A percentile compares a stretch with the other conserved stretches of the same genome.
Evolutionary conservation across 108 stramenopile species (phyloP).

Genomic region (Bacterosira constricta): DNA sequence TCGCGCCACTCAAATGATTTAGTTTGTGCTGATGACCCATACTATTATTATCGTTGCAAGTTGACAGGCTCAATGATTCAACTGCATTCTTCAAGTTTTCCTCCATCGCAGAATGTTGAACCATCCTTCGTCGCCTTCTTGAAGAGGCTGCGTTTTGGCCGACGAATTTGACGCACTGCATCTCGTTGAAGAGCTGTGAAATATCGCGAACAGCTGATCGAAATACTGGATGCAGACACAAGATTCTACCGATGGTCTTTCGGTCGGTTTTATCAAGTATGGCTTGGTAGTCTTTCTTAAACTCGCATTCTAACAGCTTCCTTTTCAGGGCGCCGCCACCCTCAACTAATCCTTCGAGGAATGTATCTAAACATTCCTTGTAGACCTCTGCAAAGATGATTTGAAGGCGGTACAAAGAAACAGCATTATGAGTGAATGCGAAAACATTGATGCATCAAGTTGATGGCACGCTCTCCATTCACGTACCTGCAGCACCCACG

Average conservation of each 20-base stretch:
- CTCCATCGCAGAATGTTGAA: not conserved
- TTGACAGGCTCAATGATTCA: not conserved
- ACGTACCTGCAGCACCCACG: conserved; percentile 9
- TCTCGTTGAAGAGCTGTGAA: conserved; percentile 2
- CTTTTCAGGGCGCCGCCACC: not conserved
- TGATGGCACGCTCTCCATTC: too few species aligned
- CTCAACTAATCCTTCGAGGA: conserved; percentile 10
- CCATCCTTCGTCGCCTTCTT: conserved; percentile 7
- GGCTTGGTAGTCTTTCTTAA: too few species aligned
- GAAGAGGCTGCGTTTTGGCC: conserved; percentile 21
- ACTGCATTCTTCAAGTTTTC: conserved; percentile 18
- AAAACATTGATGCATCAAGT: not conserved
- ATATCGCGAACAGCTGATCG: not conserved
- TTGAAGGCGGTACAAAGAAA: too few species aligned
- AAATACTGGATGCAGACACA: not conserved
- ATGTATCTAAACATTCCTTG: conserved; percentile 15
- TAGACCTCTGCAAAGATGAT: not conserved
- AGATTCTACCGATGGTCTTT: not conserved
- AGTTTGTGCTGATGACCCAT: not conserved
- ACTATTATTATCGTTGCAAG: not conserved
- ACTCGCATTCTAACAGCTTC: not conserved
- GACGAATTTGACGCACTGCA: conserved; percentile 20
- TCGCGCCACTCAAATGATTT: not conserved
- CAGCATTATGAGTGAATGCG: too few species aligned
- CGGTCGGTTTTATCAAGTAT: not conserved